phyloP scores from a whole-genome alignment of 495 filamentous ascomycete species.

The Trichoderma asperelloides region DNA sequence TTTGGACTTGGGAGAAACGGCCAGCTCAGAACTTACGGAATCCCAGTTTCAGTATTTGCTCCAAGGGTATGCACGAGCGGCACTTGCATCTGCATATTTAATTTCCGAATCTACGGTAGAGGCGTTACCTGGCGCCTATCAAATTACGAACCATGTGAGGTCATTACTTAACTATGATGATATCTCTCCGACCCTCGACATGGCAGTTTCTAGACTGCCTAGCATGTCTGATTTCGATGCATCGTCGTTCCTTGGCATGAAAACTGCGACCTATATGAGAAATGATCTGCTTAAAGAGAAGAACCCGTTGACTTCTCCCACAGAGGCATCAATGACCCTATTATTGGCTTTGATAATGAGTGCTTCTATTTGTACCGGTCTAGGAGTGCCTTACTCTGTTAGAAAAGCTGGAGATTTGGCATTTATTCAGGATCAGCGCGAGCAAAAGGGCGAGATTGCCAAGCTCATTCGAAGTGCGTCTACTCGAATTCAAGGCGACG shows the following conservation, averaged over 20 bases:
- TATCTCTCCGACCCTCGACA: conserved; percentile 31
- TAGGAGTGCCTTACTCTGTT: conserved; percentile 52
- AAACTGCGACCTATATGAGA: conserved; percentile 33
- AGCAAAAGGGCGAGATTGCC: conserved; percentile 56
- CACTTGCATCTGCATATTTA: conserved; percentile 63
- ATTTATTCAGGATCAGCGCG: conserved; percentile 48
- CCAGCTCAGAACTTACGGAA: conserved; percentile 40
- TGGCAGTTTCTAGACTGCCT: conserved; percentile 30
- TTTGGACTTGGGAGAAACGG: conserved; percentile 68
- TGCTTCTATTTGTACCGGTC: conserved; percentile 50
- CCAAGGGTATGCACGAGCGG: conserved; percentile 60
- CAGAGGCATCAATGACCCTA: conserved; percentile 48
- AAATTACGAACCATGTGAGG: conserved; percentile 51
- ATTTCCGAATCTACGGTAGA: conserved; percentile 50
- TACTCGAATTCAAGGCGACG: conserved; percentile 42
- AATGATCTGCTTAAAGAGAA: conserved; percentile 48
- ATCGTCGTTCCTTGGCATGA: conserved; percentile 25
- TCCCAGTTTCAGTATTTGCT: conserved; percentile 46
- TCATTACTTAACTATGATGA: conserved; percentile 52
- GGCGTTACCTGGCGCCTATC: conserved; percentile 52
- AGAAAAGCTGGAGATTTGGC: conserved; percentile 50
- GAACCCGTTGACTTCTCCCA: conserved; percentile 63
- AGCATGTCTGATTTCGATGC: neutral
- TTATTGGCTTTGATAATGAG: conserved; percentile 62
- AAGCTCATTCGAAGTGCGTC: conserved; percentile 49